Evolutionary conservation across 495 filamentous ascomycete genomes (phyloP), one percentile per base, ranked within the genome.

Genomic region (Daldinia decipiens): DNA sequence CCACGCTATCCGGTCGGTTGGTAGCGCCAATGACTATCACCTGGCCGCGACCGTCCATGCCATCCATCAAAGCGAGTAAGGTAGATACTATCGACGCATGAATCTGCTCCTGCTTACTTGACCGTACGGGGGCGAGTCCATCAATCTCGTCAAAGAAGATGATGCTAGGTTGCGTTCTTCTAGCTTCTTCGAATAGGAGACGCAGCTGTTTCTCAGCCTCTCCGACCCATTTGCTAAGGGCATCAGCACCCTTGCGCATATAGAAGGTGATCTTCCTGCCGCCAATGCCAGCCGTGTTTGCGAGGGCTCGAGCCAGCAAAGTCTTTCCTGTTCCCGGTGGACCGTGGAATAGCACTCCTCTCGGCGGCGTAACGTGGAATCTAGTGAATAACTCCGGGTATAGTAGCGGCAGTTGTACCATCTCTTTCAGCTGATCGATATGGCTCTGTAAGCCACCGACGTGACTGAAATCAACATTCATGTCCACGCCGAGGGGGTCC

Each of bases 101-200:
- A 58, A 97, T 98, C 80, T 99, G 95, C 70, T 99, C 96, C 79
- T 97, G 93, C 70, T 98, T 98, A 77, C 93, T 96, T 13, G 96
- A 98, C 62, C 95, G 88, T 9, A 98, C 95, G 52, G 95, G 95
- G 1, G 95, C 95, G 65, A 99, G 86, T 50, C 93, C 95, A 81
- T 99, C 95, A 67, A 99, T 99, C 77, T 99, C 95, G 79, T 99
- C 95, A 71, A 99, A 99, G 83, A 99, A 99, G 75, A 99, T 99
- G 79, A 99, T 99, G 76, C 94, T 97, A 0, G 95, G 95, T 76
- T 98, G 96, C 8, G 89, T 98, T 76, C 92, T 94, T 70, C 93
- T 87, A 13, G 95, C 95, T 79, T 99, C 96, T 72, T 99, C 95
- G 72, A 99, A 99, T 3, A 99, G 85, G 61, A 98, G 80, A 27